phyloP scores from a whole-genome alignment of 2,329 filamentous ascomycete species.

The Pseudogymnoascus sp. region DNA sequence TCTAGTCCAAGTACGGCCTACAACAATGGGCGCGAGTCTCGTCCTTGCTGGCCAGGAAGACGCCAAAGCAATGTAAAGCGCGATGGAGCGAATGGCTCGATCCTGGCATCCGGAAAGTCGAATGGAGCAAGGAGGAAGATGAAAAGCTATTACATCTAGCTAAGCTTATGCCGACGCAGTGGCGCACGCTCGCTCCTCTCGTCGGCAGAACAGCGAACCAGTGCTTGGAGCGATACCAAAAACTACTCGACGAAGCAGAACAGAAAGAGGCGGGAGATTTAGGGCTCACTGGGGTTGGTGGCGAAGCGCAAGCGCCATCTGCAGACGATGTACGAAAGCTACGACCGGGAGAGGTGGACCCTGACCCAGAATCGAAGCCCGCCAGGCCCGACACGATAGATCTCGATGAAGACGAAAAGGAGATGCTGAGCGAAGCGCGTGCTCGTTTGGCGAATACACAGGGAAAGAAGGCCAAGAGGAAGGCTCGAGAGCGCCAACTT shows the following conservation, averaged over 20 bases:
- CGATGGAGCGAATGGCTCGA: slow-evolving; percentile 98
- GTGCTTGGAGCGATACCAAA: slow-evolving; percentile 94
- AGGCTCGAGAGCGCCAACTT: slow-evolving; percentile 88
- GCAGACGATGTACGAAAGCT: slow-evolving; percentile 87
- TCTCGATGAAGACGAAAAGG: slow-evolving; percentile 97
- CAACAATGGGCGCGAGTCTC: slow-evolving; percentile 99
- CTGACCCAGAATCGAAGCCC: slow-evolving; percentile 94
- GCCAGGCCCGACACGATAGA: slow-evolving; percentile 95
- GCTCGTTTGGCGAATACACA: slow-evolving; percentile 95
- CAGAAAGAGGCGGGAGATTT: slow-evolving; percentile 74
- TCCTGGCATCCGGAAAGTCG: slow-evolving; percentile 94
- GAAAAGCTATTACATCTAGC: slow-evolving; percentile 94
- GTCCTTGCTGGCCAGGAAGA: slow-evolving; percentile 92
- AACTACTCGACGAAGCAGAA: slow-evolving; percentile 91
- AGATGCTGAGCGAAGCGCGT: slow-evolving; percentile 96
- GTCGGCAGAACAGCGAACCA: slow-evolving; percentile 95
- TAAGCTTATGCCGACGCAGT: slow-evolving; percentile 98
- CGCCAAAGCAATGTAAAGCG: slow-evolving; percentile 97
- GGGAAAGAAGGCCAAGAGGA: slow-evolving; percentile 97
- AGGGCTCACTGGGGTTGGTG: slow-evolving; percentile 76
- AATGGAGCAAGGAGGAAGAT: slow-evolving; percentile 98
- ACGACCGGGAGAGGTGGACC: slow-evolving; percentile 87
- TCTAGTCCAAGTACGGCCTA: slow-evolving; percentile 83
- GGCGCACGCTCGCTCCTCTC: slow-evolving; percentile 95
- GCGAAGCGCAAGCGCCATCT: slow-evolving; percentile 76